Evolutionary conservation across 108 stramenopile genomes (phyloP), one percentile per base, ranked within the genome.

Genomic region (Skeletonema costatum): DNA sequence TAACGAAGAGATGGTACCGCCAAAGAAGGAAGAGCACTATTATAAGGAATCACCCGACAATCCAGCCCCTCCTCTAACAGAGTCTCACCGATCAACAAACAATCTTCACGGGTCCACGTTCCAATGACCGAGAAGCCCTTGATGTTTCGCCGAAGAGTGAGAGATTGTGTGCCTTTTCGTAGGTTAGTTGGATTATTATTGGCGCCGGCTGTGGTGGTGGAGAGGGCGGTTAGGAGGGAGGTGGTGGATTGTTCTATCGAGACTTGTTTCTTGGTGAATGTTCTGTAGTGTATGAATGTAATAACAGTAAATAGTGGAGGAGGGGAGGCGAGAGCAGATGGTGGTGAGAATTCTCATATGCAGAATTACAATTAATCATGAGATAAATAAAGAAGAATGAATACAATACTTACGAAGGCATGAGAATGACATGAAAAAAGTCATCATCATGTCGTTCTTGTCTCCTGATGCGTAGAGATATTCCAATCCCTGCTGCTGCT

Each of bases 391-490:
- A 65, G 10, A 59, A 29, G 13, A 29, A 60, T 17, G 7, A 56
- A 1, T 53, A 78, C 78, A 56, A 1, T 53, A 78, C 78, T 79
- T 68, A 79, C 78, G 78, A 79, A 32, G 78, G 71, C 71, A 79
- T 50, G 30, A 79, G 71, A 72, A 79, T 65, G 7, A 79, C 65
- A 72, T 79, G 78, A 59, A 72, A 79, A 33, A 71, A 71, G 44
- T 71, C 78, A 62, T 79, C 71, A 6, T 42, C 65, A 39, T 73
- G 70, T 39, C 71, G 61, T 33, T 50, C 66, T 14, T 68, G 71
- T 9, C 46, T 21, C 1, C 1, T 67, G 30, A 14, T 79, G n/a
- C 67, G 36, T 79, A 79, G 17, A 79, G 61, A 61, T 79, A 79
- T 66, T 79, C 78, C 25, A 79, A 35, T 2, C 44, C 73, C 48